phyloP scores from a whole-genome alignment of 257 asterid species.

The Salvia miltiorrhiza region DNA sequence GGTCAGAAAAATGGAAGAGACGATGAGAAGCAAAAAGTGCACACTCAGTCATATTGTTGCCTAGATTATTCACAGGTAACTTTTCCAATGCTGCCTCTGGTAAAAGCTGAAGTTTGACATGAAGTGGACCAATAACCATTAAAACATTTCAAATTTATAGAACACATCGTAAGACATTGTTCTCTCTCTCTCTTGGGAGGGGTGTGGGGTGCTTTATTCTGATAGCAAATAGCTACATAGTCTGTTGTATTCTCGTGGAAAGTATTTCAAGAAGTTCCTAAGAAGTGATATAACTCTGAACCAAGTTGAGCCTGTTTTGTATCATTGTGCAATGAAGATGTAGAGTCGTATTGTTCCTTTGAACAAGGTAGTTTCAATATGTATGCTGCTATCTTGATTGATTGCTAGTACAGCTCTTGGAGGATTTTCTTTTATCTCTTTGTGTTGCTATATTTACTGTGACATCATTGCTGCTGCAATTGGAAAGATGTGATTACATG shows the following conservation, averaged over 20 bases:
- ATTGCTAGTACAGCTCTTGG: slow-evolving; percentile 2
- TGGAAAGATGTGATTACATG: slow-evolving; percentile 4
- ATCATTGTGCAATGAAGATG: background rate
- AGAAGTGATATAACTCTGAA: slow-evolving; percentile 2
- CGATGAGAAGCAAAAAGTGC: slow-evolving; percentile 81
- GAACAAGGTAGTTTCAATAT: slow-evolving; percentile 5
- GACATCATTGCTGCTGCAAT: background rate
- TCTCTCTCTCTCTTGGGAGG: too few relatives aligned
- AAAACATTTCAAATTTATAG: too few relatives aligned
- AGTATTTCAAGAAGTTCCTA: background rate
- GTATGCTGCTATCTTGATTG: background rate
- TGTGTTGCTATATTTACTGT: slow-evolving; percentile 11
- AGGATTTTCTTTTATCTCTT: background rate
- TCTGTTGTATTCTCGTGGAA: background rate
- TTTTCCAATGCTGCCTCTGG: background rate
- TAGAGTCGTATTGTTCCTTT: background rate
- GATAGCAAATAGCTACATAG: background rate
- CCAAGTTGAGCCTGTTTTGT: background rate
- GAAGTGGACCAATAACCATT: too few relatives aligned
- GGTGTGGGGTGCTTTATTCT: too few relatives aligned
- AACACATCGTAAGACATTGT: too few relatives aligned
- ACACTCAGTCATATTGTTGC: slow-evolving; percentile 90
- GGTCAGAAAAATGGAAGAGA: slow-evolving; percentile 60
- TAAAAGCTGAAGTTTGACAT: too few relatives aligned
- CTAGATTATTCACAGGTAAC: slow-evolving; percentile 87